These are phyloP conservation scores for Hericium erinaceus DNA, from an alignment of 768 basidiomycete genomes.

Conservation along the genomic window DNA sequence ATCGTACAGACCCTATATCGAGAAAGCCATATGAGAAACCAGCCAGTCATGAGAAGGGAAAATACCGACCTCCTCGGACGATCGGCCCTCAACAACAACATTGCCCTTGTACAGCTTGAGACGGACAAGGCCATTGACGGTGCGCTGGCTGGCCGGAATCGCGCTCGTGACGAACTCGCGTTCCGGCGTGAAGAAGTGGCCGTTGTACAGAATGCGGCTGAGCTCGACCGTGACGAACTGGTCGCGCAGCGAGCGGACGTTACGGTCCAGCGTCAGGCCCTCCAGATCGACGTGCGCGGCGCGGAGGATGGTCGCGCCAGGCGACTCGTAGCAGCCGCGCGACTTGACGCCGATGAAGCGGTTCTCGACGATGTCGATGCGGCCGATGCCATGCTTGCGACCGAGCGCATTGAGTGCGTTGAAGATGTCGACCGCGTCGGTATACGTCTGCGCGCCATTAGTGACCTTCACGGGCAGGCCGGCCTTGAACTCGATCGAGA, in stretches of 20 bases:
- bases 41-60: not conserved
- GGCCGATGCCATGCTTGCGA: conserved; percentile 90
- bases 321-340: conserved; percentile 98
- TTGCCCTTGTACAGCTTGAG: conserved; percentile 96
- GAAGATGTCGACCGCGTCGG: conserved; percentile 95
- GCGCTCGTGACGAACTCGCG: conserved; percentile 88
- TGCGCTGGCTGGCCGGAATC: conserved; percentile 90
- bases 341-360: conserved; percentile 99
- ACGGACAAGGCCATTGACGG: conserved; percentile 88
- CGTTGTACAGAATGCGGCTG: conserved; percentile 91
- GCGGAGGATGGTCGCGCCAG: conserved; percentile 92
- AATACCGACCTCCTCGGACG: conserved; percentile 65
- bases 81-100: conserved; percentile 86
- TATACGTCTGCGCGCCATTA: conserved; percentile 50
- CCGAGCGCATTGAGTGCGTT: conserved; percentile 83
- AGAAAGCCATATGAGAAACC: not conserved
- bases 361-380: conserved; percentile 99
- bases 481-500: conserved; percentile 76
- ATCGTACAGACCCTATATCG: conserved; percentile 78
- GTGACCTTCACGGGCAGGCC: conserved; percentile 85
- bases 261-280: conserved; percentile 95
- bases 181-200: conserved; percentile 99
- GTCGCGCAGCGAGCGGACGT: conserved; percentile 90
- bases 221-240: conserved; percentile 90
- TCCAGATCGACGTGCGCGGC: conserved; percentile 94